phyloP scores from a whole-genome alignment of 345 rosid species.

The Schrenkiella parvula region DNA sequence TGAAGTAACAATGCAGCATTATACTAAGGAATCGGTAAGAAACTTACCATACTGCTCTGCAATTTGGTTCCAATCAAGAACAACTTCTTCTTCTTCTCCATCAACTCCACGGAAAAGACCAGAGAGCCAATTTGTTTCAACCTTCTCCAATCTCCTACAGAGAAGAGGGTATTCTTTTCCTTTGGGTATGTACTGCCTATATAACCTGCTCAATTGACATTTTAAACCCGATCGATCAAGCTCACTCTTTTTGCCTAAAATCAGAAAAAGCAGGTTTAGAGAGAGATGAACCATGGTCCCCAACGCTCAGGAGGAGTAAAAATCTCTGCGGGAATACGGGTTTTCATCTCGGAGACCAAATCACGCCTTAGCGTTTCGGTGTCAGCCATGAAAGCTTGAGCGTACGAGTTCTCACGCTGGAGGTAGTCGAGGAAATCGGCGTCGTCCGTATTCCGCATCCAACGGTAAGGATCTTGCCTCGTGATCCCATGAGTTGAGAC shows the following conservation, averaged over 20 bases:
- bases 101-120: constrained; percentile 30
- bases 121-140: constrained; percentile 38
- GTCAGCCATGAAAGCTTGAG: constrained; percentile 81
- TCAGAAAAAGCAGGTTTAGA: neutral
- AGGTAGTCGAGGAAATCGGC: constrained; percentile 52
- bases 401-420: constrained; percentile 64
- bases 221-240: neutral
- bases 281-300: constrained; percentile 69
- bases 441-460: constrained; percentile 68
- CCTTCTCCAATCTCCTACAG: constrained; percentile 47
- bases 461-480: constrained; percentile 70
- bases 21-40: neutral
- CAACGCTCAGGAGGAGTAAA: constrained; percentile 76
- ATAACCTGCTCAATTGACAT: constrained; percentile 44
- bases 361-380: constrained; percentile 44
- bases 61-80: constrained; percentile 87
- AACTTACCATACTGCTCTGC: constrained; percentile 69
- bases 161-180: constrained; percentile 86
- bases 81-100: constrained; percentile 52
- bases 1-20: neutral
- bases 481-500: constrained; percentile 55
- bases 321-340: constrained; percentile 51
- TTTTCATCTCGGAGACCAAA: constrained; percentile 61
- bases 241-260: neutral
- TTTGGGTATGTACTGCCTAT: constrained; percentile 68